Base-by-base conservation (phyloP, 2,329 filamentous ascomycete genomes). In the Cadophora sp. region DNA sequence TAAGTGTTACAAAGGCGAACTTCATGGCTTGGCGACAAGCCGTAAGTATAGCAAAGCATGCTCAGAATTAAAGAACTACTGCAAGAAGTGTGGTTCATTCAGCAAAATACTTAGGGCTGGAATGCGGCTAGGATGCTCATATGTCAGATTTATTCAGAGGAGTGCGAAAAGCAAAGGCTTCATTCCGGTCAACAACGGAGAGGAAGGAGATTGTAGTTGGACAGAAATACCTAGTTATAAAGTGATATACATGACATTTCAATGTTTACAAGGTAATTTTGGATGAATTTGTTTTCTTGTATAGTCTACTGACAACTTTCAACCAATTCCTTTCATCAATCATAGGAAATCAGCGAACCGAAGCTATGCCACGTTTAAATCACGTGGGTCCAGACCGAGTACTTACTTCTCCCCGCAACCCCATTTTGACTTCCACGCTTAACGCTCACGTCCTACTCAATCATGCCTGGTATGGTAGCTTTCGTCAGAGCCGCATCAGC, bases 301-400 rank as follows among this genome's bases (percentile, higher is more conserved):
- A 19, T 4, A 16, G 2, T 16, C 16, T 43, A 4, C 40, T 19
- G 12, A 14, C 40, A 43, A 43, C 6, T 43, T 5, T 43, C 6
- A 43, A 43, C 16, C 40, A 1, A 19, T 3, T 43, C 14, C 40
- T 4, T 19, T 43, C 40, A 19, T 43, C 14, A 2, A 3, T 16
- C 11, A 43, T 16, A 14, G 40, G 37, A 19, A 19, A 3, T 16
- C 40, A 43, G 11, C 40, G 3, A 43, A 43, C 19, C 19, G 11
- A 43, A 19, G 40, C 40, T 14, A 43, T 11, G 1, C 14, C 40
- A 43, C 12, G 12, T 11, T 19, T 14, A 4, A 16, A n/a, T 55
- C 51, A 55, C 51, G 51, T 55, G 51, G 51, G 1, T n/a, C 12
- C 27, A 55, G 51, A 55, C 51, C 26, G 51, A 55, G 26, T 55